Evolutionary conservation across 139 green algal genomes (phyloP).

Genomic region (Desmodesmus armatus): DNA sequence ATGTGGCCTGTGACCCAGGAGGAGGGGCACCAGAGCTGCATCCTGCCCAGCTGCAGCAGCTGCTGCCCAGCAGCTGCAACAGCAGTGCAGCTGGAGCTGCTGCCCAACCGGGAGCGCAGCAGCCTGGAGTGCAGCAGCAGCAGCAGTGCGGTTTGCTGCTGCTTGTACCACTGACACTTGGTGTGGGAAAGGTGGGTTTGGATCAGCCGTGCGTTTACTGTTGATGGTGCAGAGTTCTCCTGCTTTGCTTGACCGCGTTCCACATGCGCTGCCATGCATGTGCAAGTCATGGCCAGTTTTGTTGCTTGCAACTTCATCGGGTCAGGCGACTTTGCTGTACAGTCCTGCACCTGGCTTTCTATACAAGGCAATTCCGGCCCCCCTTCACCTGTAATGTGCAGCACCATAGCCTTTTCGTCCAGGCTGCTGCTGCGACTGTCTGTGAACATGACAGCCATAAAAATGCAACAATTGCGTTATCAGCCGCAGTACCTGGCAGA

Average conservation of each 20-base stretch:
- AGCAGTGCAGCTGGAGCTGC: not conserved
- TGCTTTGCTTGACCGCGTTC: too few relatives aligned
- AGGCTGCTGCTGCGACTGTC: too few relatives aligned
- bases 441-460: too few relatives aligned
- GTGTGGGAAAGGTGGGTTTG: conserved; percentile 77
- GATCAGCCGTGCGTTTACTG: too few relatives aligned
- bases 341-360: too few relatives aligned
- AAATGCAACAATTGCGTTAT: not conserved
- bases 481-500: too few relatives aligned
- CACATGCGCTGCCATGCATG: too few relatives aligned
- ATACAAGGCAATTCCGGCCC: too few relatives aligned
- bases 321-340: not conserved
- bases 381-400: too few relatives aligned
- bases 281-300: too few relatives aligned
- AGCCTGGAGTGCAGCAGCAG: conserved; percentile 17
- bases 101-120: not conserved
- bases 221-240: too few relatives aligned
- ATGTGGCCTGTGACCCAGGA: conserved; percentile 76
- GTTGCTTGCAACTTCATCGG: not conserved
- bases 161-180: conserved; percentile 87
- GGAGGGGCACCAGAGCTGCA: conserved; percentile 72
- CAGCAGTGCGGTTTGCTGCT: conserved; percentile 66
- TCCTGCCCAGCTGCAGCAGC: conserved; percentile 51
- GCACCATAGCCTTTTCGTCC: too few relatives aligned
- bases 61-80: not conserved